Evolutionary conservation across 2,329 filamentous ascomycete genomes (phyloP).

Genomic region (Diaporthe sp.): DNA sequence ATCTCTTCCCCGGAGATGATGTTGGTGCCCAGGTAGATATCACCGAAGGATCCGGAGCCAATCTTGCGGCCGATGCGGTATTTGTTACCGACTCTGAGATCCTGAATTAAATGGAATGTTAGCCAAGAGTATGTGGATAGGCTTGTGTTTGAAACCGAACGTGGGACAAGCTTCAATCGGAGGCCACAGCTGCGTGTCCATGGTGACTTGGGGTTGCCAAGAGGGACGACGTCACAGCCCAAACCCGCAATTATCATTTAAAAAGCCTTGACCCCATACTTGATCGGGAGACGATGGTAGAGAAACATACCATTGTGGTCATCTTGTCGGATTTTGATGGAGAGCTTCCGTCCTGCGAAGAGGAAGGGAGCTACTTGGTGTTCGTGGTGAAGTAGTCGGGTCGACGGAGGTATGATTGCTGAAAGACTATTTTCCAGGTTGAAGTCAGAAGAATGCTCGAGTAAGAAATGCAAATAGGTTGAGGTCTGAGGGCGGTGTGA

Average conservation of each 20-base stretch:
- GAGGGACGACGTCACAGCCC: neutral
- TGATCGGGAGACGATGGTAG: neutral
- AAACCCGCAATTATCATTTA: neutral
- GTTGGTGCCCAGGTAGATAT: conserved; percentile 99
- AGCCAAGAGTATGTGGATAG: conserved; percentile 19
- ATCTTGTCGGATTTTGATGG: conserved; percentile 52
- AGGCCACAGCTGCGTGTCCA: neutral
- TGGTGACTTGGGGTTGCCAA: neutral
- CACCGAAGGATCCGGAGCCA: conserved; percentile 96
- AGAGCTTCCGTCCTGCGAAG: conserved; percentile 40
- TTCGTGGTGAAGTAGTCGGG: conserved; percentile 24
- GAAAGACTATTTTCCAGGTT: conserved; percentile 18
- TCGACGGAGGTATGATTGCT: neutral
- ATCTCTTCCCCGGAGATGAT: conserved; percentile 99
- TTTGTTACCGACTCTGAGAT: conserved; percentile 99
- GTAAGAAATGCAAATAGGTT: neutral
- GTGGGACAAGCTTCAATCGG: neutral
- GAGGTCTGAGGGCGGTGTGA: conserved; percentile 37
- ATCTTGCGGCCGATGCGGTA: conserved; percentile 99
- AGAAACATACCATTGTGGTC: conserved; percentile 65
- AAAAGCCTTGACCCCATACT: neutral
- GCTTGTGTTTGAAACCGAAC: neutral
- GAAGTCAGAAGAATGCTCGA: conserved; percentile 23
- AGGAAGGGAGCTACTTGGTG: conserved; percentile 40
- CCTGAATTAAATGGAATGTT: conserved; percentile 65